Evolutionary conservation across 1,284 basidiomycete genomes (phyloP), one percentile per base, ranked within the genome.

Genomic region (Ceratobasidium sp.): DNA sequence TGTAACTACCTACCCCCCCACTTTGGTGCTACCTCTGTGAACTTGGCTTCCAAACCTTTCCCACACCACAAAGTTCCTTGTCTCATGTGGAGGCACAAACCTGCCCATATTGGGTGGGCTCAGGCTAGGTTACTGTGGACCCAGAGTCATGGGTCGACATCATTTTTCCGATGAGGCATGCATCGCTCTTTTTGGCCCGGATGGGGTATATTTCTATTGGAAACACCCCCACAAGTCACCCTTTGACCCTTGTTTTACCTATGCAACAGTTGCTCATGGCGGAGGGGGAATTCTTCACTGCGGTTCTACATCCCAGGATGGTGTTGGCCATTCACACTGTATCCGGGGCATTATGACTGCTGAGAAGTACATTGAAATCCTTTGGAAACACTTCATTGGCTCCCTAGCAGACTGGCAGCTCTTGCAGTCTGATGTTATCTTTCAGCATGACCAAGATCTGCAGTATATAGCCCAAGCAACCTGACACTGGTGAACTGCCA

Each of bases 401-500:
- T 11, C 45, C 45, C n/a, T 48, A n/a, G 45, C 45, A 11, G 45
- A 48, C 45, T n/a, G n/a, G n/a, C 9, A 48, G n/a, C 45, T 48
- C n/a, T 48, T n/a, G 11, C 45, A 9, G n/a, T 48, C n/a, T 48
- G 45, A 48, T 48, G n/a, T 48, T 11, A 48, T 48, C 45, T 48
- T 48, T n/a, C 45, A 48, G 45, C 45, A 48, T 48, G 45, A 48
- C 45, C 45, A 48, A 48, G 45, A 48, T 48, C 45, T n/a, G n/a
- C 9, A 48, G 45, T n/a, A 48, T 48, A 48, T 48, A n/a, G 45
- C 45, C n/a, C n/a, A n/a, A n/a, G 11, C n/a, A n/a, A 48, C 45
- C 9, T n/a, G n/a, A 48, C 45, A 48, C 11, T 48, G 45, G 45
- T n/a, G 9, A n/a, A 48, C 45, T 48, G 45, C 9, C 9, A 48